Evolutionary conservation across 2,329 filamentous ascomycete species (phyloP).

Genomic region (Nothomitra cinnamomea): DNA sequence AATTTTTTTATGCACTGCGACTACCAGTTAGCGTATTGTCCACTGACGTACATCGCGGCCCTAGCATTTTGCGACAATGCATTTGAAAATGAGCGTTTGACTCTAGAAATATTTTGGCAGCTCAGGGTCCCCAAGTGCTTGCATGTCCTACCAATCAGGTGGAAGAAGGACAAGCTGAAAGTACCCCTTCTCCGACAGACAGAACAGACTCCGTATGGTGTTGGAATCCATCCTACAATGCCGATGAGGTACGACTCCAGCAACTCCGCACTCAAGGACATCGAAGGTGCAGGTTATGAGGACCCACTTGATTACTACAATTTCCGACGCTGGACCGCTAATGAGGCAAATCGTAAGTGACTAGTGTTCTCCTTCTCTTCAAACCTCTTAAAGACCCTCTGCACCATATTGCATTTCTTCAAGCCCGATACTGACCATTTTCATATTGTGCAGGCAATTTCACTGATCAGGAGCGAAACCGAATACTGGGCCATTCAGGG

Average conservation of each 20-base stretch:
- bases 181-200: conserved; percentile 14
- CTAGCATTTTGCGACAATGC: conserved; percentile 14
- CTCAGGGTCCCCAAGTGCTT: conserved; percentile 12
- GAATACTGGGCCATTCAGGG: conserved; percentile 15
- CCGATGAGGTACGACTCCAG: conserved; percentile 17
- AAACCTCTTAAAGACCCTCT: not conserved
- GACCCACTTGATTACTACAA: conserved; percentile 18
- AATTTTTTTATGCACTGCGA: conserved; percentile 17
- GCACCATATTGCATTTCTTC: not conserved
- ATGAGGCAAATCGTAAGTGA: conserved; percentile 17
- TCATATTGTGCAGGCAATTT: conserved; percentile 13
- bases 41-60: conserved; percentile 14
- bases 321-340: conserved; percentile 15
- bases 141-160: conserved; percentile 12
- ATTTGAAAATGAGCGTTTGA: conserved; percentile 15
- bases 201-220: conserved; percentile 13
- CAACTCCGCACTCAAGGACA: conserved; percentile 13
- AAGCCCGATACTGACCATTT: conserved; percentile 9
- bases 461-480: conserved; percentile 16
- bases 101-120: conserved; percentile 15
- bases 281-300: conserved; percentile 16
- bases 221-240: conserved; percentile 13
- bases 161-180: conserved; percentile 14
- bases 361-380: no score
- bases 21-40: conserved; percentile 17